Percentiles rank a stretch among this genome's conserved stretches.
These are phyloP conservation scores for Zhuliangozyma blackwelliae DNA, from an alignment of 1,139 yeast species.

Conservation along the genomic window DNA sequence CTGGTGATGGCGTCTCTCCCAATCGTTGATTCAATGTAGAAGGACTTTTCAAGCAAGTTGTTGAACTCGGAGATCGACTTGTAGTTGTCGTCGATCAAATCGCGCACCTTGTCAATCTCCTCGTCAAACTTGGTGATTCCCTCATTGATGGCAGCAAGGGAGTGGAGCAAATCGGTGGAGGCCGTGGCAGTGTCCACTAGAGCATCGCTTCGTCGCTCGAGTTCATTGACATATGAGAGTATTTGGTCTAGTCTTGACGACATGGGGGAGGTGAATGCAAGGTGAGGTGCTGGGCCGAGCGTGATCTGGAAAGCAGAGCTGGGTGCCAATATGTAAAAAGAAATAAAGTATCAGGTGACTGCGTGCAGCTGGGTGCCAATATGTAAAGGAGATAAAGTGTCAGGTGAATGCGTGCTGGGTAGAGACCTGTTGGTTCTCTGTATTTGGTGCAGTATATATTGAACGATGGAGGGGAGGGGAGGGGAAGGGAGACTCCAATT, in stretches of 20 bases:
- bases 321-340: too few relatives aligned
- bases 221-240: conserved; percentile 26
- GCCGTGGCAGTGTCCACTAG: conserved; percentile 15
- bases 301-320: too few relatives aligned
- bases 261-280: conserved; percentile 1
- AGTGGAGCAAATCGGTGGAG: conserved; percentile 19
- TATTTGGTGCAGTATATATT: too few relatives aligned
- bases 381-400: too few relatives aligned
- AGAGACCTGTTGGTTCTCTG: too few relatives aligned
- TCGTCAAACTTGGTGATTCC: conserved; percentile 26
- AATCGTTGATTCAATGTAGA: conserved; percentile 33
- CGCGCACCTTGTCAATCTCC: conserved; percentile 27
- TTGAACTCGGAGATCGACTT: conserved; percentile 22
- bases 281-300: not conserved
- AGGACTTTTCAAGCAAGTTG: conserved; percentile 29
- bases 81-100: conserved; percentile 21
- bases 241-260: conserved; percentile 26
- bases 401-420: too few relatives aligned
- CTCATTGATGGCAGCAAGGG: conserved; percentile 18
- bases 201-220: conserved; percentile 24
- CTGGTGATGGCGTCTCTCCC: conserved; percentile 34
- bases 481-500: too few relatives aligned
- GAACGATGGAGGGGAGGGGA: too few relatives aligned
- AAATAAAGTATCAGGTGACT: too few relatives aligned
- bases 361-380: too few relatives aligned